Evolutionary conservation across 2,329 filamentous ascomycete genomes (phyloP).

Genomic region (Tolypocladium sp.): DNA sequence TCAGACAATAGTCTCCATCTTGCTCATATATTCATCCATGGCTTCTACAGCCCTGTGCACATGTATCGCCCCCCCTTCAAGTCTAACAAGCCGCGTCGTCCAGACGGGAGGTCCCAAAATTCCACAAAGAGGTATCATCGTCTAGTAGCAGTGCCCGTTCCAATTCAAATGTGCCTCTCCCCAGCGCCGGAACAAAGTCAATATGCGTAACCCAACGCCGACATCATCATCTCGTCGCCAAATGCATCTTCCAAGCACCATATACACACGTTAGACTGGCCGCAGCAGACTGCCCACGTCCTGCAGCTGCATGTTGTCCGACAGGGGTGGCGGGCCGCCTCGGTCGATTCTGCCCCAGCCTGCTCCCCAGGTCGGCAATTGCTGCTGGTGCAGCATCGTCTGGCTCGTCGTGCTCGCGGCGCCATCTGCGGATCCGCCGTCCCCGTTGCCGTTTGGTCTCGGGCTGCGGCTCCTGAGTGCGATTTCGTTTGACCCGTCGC

Average conservation of each 20-base stretch:
- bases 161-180: background rate
- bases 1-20: background rate
- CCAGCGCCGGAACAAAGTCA: background rate
- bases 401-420: background rate
- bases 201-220: background rate
- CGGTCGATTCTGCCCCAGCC: slow-evolving; percentile 22
- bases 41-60: background rate
- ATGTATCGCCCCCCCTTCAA: background rate
- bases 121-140: background rate
- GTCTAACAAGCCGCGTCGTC: background rate
- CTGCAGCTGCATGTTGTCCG: slow-evolving; percentile 16
- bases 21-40: background rate
- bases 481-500: slow-evolving; percentile 20
- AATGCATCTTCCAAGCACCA: background rate
- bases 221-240: background rate
- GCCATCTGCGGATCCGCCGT: background rate
- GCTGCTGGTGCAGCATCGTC: slow-evolving; percentile 4
- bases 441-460: background rate
- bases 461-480: slow-evolving; percentile 19
- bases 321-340: slow-evolving; percentile 11
- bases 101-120: background rate
- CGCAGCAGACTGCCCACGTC: slow-evolving; percentile 22
- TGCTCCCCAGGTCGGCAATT: slow-evolving; percentile 15
- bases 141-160: background rate
- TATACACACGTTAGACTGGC: background rate